Conservation (phyloP, 129 eudicot genomes). For the Escallonia rubra region DNA sequence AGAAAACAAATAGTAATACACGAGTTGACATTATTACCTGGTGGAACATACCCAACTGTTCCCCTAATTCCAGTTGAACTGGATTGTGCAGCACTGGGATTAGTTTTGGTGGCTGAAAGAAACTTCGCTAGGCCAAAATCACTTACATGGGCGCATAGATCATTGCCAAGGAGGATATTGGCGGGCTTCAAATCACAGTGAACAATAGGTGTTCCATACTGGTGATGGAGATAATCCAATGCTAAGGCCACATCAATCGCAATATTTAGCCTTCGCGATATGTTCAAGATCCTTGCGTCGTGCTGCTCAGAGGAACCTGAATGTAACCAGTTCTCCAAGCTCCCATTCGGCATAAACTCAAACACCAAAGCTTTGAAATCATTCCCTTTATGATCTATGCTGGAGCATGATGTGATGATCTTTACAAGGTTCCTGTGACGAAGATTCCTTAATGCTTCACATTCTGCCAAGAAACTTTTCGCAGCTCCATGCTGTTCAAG, state of each 20-base stretch:
- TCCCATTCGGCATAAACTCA: slow-evolving; percentile 12
- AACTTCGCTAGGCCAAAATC: slow-evolving; percentile 18
- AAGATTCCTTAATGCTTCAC: slow-evolving; percentile 15
- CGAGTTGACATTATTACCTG: slow-evolving; percentile 3
- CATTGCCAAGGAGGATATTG: slow-evolving; percentile 14
- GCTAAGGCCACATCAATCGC: slow-evolving; percentile 15
- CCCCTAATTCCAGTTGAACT: slow-evolving; percentile 5
- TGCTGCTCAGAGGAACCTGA: neutral
- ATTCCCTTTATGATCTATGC: neutral
- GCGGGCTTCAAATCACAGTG: slow-evolving; percentile 14
- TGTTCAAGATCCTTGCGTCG: neutral
- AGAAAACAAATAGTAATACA: neutral
- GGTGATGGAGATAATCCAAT: slow-evolving; percentile 14
- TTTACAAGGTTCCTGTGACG: slow-evolving; percentile 20
- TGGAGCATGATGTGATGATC: slow-evolving; percentile 8
- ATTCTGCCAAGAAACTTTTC: slow-evolving; percentile 20
- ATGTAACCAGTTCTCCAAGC: slow-evolving; percentile 20
- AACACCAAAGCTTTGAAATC: slow-evolving; percentile 19
- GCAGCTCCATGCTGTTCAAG: neutral
- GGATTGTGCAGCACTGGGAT: neutral
- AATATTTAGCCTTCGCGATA: slow-evolving; percentile 9
- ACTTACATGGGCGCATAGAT: slow-evolving; percentile 12
- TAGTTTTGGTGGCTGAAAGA: neutral
- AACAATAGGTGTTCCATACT: neutral
- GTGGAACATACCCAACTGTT: slow-evolving; percentile 18